These are phyloP conservation scores for Cymbopogon citratus DNA, from an alignment of 176 grass and related monocot genomes.

Conservation along the genomic window DNA sequence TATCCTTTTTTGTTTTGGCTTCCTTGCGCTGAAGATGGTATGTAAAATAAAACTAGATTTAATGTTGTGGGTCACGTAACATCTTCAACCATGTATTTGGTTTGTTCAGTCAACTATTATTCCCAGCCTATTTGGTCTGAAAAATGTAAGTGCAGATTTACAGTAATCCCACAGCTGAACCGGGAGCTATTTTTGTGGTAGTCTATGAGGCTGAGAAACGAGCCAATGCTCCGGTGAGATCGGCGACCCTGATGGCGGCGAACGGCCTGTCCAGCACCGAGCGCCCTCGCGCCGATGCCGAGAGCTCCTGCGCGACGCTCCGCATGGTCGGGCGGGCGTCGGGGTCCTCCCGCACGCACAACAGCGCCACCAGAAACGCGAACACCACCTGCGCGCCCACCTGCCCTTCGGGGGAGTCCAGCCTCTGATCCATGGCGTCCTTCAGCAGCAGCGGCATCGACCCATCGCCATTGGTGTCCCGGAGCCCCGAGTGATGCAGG, in stretches of 20 bases:
- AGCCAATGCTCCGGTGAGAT: conserved; percentile 4
- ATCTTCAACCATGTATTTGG: too few species aligned
- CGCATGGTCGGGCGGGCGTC: conserved; percentile 60
- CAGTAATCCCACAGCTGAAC: too few species aligned
- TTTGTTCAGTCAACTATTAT: too few species aligned
- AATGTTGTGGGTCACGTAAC: too few species aligned
- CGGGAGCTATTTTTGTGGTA: too few species aligned
- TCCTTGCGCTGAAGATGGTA: too few species aligned
- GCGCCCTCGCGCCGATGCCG: conserved; percentile 26
- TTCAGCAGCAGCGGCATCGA: conserved; percentile 23
- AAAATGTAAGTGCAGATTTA: too few species aligned
- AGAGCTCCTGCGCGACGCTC: conserved; percentile 51
- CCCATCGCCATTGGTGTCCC: neutral
- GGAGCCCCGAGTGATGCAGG: conserved; percentile 1
- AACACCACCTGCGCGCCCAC: conserved; percentile 56
- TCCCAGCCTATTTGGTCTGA: too few species aligned
- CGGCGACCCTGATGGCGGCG: conserved; percentile 32
- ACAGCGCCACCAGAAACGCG: conserved; percentile 47
- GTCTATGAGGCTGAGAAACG: too few species aligned
- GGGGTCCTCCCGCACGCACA: conserved; percentile 41
- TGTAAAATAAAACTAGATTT: too few species aligned
- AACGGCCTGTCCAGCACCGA: conserved; percentile 42
- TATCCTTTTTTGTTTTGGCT: too few species aligned
- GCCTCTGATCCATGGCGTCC: conserved; percentile 50
- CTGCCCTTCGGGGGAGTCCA: conserved; percentile 40